Percentiles rank a stretch among this genome's conserved stretches.
Conservation (phyloP, 192 early-diverging fungal species). For the Chytriomyces hyalinus region DNA sequence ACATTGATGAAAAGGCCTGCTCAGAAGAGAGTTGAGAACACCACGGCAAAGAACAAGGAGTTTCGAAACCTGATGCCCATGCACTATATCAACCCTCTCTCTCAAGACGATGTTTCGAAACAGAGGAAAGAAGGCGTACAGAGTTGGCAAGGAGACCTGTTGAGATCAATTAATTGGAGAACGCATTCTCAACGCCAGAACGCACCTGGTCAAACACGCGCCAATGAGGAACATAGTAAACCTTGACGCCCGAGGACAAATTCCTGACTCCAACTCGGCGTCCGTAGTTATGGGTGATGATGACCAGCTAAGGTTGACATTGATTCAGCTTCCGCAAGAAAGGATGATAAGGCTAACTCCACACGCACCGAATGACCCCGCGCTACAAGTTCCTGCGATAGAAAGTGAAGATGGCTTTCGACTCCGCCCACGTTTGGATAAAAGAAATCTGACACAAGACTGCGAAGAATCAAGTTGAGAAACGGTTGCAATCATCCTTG, state of each 20-base stretch:
- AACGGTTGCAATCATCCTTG: background rate
- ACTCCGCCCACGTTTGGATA: constrained; percentile 97
- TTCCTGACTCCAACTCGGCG: constrained; percentile 79
- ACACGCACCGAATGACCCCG: constrained; percentile 84
- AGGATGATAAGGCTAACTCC: background rate
- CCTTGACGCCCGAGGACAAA: constrained; percentile 90
- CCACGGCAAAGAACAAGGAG: background rate
- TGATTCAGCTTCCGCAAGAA: no score
- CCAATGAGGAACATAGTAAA: constrained; percentile 87
- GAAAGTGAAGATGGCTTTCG: constrained; percentile 90
- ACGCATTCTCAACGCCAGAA: background rate
- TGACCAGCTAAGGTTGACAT: constrained; percentile 65
- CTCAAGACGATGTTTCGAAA: constrained; percentile 90
- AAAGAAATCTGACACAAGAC: constrained; percentile 98
- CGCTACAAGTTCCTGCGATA: constrained; percentile 85
- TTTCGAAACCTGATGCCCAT: constrained; percentile 78
- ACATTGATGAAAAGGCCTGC: constrained; percentile 88
- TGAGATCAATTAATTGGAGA: constrained; percentile 50
- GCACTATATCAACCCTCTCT: constrained; percentile 92
- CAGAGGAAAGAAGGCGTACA: constrained; percentile 83
- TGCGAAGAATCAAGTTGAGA: constrained; percentile 8
- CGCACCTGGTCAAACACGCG: background rate
- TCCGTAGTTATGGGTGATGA: constrained; percentile 92
- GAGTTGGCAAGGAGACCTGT: constrained; percentile 88
- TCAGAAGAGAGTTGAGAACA: background rate